A percentile compares a stretch with the other conserved stretches of the same genome.
These are phyloP conservation scores for Leishmania aethiopica DNA, from an alignment of 208 protist genomes.

Conservation along the genomic window DNA sequence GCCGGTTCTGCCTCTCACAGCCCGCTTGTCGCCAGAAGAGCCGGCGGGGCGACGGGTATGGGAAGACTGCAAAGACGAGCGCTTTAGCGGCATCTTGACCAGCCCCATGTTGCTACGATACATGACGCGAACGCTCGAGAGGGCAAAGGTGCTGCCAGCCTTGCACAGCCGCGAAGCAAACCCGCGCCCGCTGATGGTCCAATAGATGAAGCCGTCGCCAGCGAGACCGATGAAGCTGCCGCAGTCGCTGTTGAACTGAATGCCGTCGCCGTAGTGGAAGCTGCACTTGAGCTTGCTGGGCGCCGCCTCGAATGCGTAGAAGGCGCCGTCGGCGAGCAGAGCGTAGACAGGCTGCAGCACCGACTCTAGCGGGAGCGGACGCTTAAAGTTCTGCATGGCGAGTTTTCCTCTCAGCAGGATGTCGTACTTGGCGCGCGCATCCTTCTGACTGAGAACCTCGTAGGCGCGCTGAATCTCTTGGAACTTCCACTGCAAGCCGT, in stretches of 20 bases:
- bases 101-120: conserved; percentile 58
- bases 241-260: conserved; percentile 47
- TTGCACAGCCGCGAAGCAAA: conserved; percentile 74
- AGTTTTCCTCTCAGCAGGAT: conserved; percentile 29
- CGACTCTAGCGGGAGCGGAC: conserved; percentile 44
- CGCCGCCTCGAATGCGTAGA: conserved; percentile 83
- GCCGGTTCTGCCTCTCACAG: neutral
- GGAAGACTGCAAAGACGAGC: conserved; percentile 4
- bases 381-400: conserved; percentile 52
- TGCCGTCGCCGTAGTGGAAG: conserved; percentile 79
- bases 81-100: conserved; percentile 17
- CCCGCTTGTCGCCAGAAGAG: neutral
- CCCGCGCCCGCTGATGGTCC: conserved; percentile 52
- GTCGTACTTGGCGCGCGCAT: conserved; percentile 96
- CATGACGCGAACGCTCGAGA: conserved; percentile 52
- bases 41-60: neutral
- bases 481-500: conserved; percentile 76
- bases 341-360: conserved; percentile 51
- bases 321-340: conserved; percentile 59
- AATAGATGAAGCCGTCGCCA: conserved; percentile 77
- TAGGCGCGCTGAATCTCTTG: conserved; percentile 94
- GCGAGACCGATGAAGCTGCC: conserved; percentile 84
- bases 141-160: conserved; percentile 58
- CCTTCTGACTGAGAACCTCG: conserved; percentile 93
- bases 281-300: conserved; percentile 62